Evolutionary conservation across 345 rosid genomes (phyloP).

Genomic region (Corymbia maculata): DNA sequence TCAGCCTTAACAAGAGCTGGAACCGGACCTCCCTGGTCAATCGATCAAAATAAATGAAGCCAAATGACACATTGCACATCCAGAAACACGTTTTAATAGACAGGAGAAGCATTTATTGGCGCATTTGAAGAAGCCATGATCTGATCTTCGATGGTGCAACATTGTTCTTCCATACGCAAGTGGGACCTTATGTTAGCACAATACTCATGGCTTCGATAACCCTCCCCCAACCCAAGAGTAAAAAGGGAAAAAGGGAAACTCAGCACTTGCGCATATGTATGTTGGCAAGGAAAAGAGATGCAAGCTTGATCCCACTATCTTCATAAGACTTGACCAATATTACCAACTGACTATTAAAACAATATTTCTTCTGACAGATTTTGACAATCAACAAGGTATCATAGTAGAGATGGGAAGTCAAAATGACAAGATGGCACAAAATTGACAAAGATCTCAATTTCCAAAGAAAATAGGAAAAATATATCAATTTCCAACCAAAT

Average conservation of each 20-base stretch:
- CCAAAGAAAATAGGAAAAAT: not conserved
- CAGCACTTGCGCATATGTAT: no score
- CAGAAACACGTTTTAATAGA: not conserved
- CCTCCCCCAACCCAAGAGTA: not conserved
- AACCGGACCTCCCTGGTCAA: conserved; percentile 50
- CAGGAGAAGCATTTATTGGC: not conserved
- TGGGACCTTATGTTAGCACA: not conserved
- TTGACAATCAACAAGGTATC: no score
- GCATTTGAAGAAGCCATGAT: not conserved
- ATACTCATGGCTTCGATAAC: not conserved
- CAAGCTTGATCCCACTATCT: no score
- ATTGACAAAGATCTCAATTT: not conserved
- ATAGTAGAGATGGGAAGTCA: not conserved
- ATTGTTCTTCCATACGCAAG: not conserved
- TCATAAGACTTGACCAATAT: no score
- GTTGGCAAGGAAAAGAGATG: no score
- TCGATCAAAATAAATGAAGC: not conserved
- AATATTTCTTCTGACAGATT: no score
- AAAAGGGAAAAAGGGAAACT: not conserved
- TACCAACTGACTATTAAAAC: no score
- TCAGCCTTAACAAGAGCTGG: conserved; percentile 55
- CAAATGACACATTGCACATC: not conserved
- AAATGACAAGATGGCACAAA: not conserved
- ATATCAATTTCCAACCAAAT: not conserved
- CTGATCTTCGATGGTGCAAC: not conserved